Conservation (phyloP, 257 asterid species). For the Gynochthodes officinalis region DNA sequence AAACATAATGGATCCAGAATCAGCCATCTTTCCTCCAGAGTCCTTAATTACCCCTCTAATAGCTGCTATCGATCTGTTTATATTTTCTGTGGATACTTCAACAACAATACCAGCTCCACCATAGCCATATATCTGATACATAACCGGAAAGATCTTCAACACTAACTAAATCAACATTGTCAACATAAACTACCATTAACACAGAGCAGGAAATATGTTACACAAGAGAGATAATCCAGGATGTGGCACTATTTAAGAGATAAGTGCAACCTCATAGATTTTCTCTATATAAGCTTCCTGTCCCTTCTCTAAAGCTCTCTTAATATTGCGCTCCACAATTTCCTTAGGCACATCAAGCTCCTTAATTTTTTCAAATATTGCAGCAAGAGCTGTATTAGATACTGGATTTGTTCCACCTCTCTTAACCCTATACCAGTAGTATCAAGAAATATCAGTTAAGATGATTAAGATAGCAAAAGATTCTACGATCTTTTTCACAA, state of each 20-base stretch:
- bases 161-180: background rate
- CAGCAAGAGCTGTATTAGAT: conserved; percentile 75
- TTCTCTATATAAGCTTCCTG: conserved; percentile 86
- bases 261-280: conserved; percentile 64
- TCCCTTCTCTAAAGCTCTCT: conserved; percentile 89
- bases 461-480: background rate
- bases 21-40: conserved; percentile 89
- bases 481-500: background rate
- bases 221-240: background rate
- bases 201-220: background rate
- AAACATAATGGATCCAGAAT: conserved; percentile 89
- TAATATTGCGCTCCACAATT: conserved; percentile 76
- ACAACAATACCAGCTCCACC: conserved; percentile 90
- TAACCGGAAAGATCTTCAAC: background rate
- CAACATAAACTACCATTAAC: background rate
- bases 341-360: conserved; percentile 93
- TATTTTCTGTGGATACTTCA: conserved; percentile 82
- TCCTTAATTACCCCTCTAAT: conserved; percentile 74
- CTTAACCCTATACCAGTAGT: conserved; percentile 57
- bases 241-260: conserved; percentile 1
- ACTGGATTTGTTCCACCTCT: conserved; percentile 78
- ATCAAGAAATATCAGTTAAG: conserved; percentile 7
- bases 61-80: conserved; percentile 70
- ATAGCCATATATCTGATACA: conserved; percentile 72
- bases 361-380: conserved; percentile 76